These are phyloP conservation scores for Cyberlindnera maclurae DNA, from an alignment of 805 yeast genomes.

Conservation along the genomic window DNA sequence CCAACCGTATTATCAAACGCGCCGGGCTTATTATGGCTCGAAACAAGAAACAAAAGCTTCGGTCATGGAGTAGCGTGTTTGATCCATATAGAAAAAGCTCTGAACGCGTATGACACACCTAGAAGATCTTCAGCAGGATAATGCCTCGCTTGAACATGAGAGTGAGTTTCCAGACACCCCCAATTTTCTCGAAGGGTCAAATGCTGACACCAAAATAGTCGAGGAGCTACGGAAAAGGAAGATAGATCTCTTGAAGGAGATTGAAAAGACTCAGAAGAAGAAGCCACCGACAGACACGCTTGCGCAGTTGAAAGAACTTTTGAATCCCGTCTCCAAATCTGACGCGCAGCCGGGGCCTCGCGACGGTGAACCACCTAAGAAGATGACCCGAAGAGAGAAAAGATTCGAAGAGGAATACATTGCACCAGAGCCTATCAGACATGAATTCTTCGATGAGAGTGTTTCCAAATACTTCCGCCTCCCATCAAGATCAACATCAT, in stretches of 20 bases:
- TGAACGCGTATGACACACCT: slow-evolving; percentile 21
- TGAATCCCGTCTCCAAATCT: slow-evolving; percentile 2
- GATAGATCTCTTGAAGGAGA: slow-evolving; percentile 18
- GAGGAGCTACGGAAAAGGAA: slow-evolving; percentile 17
- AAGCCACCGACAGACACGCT: slow-evolving; percentile 23
- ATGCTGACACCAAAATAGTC: slow-evolving; percentile 10
- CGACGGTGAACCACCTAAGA: background rate
- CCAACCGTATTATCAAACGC: too few relatives aligned
- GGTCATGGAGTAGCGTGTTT: too few relatives aligned
- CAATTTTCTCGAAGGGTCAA: background rate
- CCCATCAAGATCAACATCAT: background rate
- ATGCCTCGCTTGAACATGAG: slow-evolving; percentile 28
- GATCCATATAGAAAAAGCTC: background rate
- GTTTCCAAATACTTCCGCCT: slow-evolving; percentile 16
- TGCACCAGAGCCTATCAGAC: slow-evolving; percentile 19
- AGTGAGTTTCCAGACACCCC: slow-evolving; percentile 11
- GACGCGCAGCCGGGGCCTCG: background rate
- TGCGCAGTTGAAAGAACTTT: slow-evolving; percentile 19
- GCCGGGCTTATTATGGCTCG: background rate
- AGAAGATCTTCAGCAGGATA: slow-evolving; percentile 29
- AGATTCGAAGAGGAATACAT: slow-evolving; percentile 13
- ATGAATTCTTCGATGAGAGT: slow-evolving; percentile 23
- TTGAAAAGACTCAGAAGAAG: slow-evolving; percentile 20
- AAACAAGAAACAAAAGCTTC: too few relatives aligned
- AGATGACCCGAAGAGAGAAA: slow-evolving; percentile 5